Conservation (phyloP, 208 protist genomes). For the Crithidia mellificae region DNA sequence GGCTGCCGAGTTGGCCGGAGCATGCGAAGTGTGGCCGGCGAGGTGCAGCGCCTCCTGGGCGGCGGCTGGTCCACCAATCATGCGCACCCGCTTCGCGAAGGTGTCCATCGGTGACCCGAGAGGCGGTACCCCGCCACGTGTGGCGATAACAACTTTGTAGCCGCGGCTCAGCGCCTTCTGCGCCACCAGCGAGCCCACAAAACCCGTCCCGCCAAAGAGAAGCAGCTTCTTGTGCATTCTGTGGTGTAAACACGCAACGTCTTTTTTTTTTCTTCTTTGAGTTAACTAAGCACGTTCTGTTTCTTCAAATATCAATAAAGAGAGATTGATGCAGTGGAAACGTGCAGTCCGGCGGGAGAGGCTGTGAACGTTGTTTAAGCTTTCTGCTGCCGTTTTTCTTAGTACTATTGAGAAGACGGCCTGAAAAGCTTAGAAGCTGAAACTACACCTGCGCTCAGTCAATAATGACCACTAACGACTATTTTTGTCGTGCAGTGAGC, state of each 20-base stretch:
- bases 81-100: conserved; percentile 38
- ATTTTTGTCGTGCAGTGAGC: too few relatives aligned
- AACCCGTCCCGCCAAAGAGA: conserved; percentile 85
- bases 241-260: not conserved
- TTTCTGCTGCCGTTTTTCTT: too few relatives aligned
- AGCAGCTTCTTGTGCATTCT: conserved; percentile 69
- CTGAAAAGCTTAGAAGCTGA: too few relatives aligned
- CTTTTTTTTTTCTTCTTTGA: not conserved
- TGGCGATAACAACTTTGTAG: conserved; percentile 70
- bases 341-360: too few relatives aligned
- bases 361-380: too few relatives aligned
- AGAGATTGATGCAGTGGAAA: too few relatives aligned
- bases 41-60: conserved; percentile 32
- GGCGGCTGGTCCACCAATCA: conserved; percentile 44
- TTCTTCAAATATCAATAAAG: too few relatives aligned
- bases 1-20: too few relatives aligned
- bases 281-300: not conserved
- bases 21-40: too few relatives aligned
- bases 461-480: too few relatives aligned
- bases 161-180: conserved; percentile 62
- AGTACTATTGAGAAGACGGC: too few relatives aligned
- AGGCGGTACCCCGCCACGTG: conserved; percentile 53
- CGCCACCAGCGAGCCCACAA: conserved; percentile 67
- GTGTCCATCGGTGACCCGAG: conserved; percentile 42
- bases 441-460: too few relatives aligned